phyloP scores from a whole-genome alignment of 331 rosid species.

The Phaseolus coccineus region DNA sequence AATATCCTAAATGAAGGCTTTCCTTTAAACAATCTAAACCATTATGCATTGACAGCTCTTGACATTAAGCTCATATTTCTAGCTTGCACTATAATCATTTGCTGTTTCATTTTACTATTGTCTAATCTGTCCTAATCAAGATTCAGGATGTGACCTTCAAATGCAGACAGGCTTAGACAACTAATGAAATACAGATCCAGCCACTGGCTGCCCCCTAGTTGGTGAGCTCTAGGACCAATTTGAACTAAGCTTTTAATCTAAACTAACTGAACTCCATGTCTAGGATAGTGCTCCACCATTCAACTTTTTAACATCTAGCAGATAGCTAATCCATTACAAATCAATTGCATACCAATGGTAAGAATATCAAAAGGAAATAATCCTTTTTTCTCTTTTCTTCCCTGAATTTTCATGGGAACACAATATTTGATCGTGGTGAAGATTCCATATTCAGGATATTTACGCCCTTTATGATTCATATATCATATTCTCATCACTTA shows the following conservation, averaged over 20 bases:
- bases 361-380: conserved; percentile 32
- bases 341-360: conserved; percentile 28
- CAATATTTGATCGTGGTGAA: conserved; percentile 36
- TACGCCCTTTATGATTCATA: conserved; percentile 41
- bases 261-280: conserved; percentile 29
- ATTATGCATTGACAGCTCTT: conserved; percentile 2
- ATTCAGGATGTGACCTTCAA: conserved; percentile 37
- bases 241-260: conserved; percentile 15
- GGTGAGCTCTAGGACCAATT: conserved; percentile 30
- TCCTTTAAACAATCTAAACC: conserved; percentile 8
- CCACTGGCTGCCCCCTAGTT: conserved; percentile 33
- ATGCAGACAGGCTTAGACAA: conserved; percentile 37
- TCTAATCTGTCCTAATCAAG: conserved; percentile 30
- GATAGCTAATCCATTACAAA: conserved; percentile 27
- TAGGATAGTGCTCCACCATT: conserved; percentile 6
- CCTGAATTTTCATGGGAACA: conserved; percentile 6
- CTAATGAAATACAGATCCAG: conserved; percentile 36
- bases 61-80: conserved; percentile 33
- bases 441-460: conserved; percentile 32
- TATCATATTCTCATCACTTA: conserved; percentile 25
- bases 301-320: conserved; percentile 32
- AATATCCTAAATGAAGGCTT: conserved; percentile 23
- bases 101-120: background rate
- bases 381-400: background rate
- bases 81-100: background rate